Conservation (phyloP, 164 flowering plant genomes). For the Liriodendron chinense region DNA sequence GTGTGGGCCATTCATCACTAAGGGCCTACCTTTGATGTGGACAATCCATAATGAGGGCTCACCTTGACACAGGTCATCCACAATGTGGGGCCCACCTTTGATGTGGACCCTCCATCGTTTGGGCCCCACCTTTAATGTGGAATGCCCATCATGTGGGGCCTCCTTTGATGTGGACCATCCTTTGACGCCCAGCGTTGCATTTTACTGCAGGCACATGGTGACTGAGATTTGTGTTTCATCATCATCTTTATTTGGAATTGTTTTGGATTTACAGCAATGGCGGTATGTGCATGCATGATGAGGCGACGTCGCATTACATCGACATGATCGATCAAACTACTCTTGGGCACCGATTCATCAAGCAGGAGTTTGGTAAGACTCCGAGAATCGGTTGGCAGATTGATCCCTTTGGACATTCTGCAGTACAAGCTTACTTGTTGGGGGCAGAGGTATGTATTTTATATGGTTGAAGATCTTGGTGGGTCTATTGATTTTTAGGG, state of each 20-base stretch:
- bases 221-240: neutral
- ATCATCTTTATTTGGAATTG: neutral
- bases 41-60: too few species aligned
- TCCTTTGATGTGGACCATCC: too few species aligned
- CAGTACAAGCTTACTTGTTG: slow-evolving; percentile 82
- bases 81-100: too few species aligned
- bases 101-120: too few species aligned
- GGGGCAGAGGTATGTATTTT: slow-evolving; percentile 65
- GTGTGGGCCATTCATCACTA: too few species aligned
- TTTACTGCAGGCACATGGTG: too few species aligned
- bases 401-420: slow-evolving; percentile 92
- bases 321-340: slow-evolving; percentile 90
- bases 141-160: too few species aligned
- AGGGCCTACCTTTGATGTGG: too few species aligned
- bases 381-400: slow-evolving; percentile 93
- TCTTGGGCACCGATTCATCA: slow-evolving; percentile 66
- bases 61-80: too few species aligned
- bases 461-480: neutral
- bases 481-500: neutral
- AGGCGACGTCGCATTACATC: slow-evolving; percentile 76
- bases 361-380: slow-evolving; percentile 47
- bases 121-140: too few species aligned
- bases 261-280: slow-evolving; percentile 55
- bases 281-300: slow-evolving; percentile 89
- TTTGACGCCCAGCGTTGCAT: too few species aligned